Conservation (phyloP, 208 protist species). For the Trypanosoma rangeli region DNA sequence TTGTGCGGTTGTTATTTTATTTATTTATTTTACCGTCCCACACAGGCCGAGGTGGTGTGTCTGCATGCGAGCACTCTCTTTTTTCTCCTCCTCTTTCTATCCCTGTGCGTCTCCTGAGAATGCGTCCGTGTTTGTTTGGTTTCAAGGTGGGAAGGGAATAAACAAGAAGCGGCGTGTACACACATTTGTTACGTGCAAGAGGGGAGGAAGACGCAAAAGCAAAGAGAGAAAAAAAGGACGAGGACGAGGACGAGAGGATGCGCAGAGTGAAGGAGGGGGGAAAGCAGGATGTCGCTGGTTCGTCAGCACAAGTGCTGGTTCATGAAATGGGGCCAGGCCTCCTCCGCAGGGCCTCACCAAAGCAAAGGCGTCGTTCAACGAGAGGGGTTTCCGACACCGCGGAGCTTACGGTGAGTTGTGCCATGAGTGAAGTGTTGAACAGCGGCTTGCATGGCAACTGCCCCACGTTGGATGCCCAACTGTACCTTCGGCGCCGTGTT, state of each 20-base stretch:
- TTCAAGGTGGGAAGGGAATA: neutral
- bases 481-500: slow-evolving; percentile 33
- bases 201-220: no score
- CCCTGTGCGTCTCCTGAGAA: no score
- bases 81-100: no score
- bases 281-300: neutral
- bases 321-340: neutral
- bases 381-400: neutral
- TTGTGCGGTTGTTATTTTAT: no score
- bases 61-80: no score
- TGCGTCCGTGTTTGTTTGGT: no score
- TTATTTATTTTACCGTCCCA: no score
- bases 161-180: neutral
- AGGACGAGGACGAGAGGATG: neutral
- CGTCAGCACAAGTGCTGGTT: neutral
- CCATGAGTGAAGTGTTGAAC: slow-evolving; percentile 5
- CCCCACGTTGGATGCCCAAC: slow-evolving; percentile 20
- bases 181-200: neutral
- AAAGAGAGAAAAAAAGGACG: neutral
- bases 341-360: neutral
- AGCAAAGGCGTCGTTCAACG: neutral
- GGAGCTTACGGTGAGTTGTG: slow-evolving; percentile 21
- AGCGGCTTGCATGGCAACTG: neutral
- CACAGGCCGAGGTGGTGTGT: no score
- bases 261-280: neutral